Evolutionary conservation across 176 grass and related monocot species (phyloP), one percentile per base, ranked within the genome.

Genomic region (Cocos nucifera): DNA sequence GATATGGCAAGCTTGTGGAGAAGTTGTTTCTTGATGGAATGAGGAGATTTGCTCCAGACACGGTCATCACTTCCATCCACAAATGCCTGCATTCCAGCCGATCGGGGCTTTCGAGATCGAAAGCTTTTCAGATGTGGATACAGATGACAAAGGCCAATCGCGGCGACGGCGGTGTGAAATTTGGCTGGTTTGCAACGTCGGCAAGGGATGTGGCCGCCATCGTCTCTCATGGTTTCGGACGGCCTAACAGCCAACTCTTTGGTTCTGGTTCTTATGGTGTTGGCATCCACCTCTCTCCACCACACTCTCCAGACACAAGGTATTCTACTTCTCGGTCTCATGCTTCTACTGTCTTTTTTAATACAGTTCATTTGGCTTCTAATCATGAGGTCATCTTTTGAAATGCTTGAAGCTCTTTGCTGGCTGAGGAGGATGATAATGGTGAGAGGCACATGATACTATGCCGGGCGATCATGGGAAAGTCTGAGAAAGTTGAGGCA

Each of bases 391-490:
- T 44, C 2, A 44, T 44, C 67, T 5, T 75, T 44, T 44, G 35
- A 44, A 44, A 44, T 12, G 48, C 58, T 18, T 59, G 25, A 79
- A 87, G 93, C 35, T 72, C 80, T 17, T 66, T 76, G 80, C 65
- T 87, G 27, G 15, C 87, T 1, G 59, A 83, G 62, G 65, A 81
- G 28, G 81, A 85, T 53, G 73, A 74, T 21, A 73, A 57, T 25
- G 93, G 78, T 63, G 81, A 92, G 73, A 59, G 59, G 17, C 87
- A 97, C 15, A 79, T 97, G 52, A 63, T 97, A 49, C 71, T 97
- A 15, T 97, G 93, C 84, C 81, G 83, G 17, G 84, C 88, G 17
- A 70, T 92, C 51, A 77, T 78, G 78, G 87, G 93, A 61, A 75
- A 23, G 27, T 49, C 78, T 9, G 93, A 97, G 78, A 54, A 17